phyloP scores from a whole-genome alignment of 2,329 filamentous ascomycete species.

The Neopestalotiopsis rosae region DNA sequence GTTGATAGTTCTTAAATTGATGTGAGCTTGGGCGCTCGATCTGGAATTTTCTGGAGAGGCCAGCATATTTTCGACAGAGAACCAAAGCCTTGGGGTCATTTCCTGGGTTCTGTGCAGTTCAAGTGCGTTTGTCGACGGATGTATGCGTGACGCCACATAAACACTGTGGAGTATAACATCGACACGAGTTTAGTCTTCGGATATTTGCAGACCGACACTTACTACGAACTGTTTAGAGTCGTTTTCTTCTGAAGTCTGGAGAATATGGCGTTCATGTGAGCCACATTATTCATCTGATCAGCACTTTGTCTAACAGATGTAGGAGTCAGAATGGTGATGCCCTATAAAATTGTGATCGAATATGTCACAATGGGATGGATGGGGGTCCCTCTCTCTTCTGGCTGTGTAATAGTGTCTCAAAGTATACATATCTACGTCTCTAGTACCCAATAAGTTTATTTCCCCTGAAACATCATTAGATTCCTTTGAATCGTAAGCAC shows the following conservation, averaged over 20 bases:
- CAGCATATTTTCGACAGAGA: too few relatives aligned
- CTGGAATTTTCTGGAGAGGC: background rate
- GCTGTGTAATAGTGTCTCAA: background rate
- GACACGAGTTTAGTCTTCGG: background rate
- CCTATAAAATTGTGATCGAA: too few relatives aligned
- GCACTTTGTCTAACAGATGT: too few relatives aligned
- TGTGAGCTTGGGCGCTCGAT: background rate
- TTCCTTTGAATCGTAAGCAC: background rate
- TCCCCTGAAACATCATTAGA: background rate
- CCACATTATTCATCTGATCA: too few relatives aligned
- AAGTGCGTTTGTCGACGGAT: background rate
- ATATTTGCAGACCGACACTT: background rate
- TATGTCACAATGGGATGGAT: too few relatives aligned
- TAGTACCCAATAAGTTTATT: background rate
- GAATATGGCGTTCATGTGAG: too few relatives aligned
- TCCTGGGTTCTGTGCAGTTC: background rate
- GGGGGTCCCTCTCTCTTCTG: background rate
- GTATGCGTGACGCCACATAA: background rate
- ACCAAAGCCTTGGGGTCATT: too few relatives aligned
- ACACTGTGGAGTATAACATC: background rate
- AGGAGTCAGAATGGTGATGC: too few relatives aligned
- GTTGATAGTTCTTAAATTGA: background rate
- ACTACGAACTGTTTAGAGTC: background rate
- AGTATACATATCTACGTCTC: background rate
- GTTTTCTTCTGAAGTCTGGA: background rate